Conservation (phyloP, 768 basidiomycete genomes). For the Sarcomyxa edulis region DNA sequence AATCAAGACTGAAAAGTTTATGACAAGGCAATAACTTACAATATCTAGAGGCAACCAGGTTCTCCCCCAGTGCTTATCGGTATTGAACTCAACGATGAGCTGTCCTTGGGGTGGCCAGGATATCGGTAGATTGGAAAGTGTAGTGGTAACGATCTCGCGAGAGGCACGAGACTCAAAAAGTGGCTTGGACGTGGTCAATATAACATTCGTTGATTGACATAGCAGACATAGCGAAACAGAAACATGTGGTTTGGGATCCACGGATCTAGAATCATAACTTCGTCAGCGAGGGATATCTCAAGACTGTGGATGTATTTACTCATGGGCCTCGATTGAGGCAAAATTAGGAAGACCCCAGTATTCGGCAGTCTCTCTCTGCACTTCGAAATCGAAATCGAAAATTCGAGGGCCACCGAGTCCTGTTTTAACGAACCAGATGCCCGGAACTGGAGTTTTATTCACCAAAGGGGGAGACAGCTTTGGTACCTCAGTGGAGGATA, state of each 20-base stretch:
- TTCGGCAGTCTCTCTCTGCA: slow-evolving; percentile 1
- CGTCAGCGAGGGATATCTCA: neutral
- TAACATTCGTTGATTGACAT: slow-evolving; percentile 1
- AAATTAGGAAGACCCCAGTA: neutral
- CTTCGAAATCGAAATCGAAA: slow-evolving; percentile 2
- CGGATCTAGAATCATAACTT: neutral
- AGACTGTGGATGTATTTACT: neutral
- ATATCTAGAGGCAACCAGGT: slow-evolving; percentile 7
- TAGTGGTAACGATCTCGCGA: neutral
- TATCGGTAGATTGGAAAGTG: slow-evolving; percentile 2
- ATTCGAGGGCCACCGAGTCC: slow-evolving; percentile 6
- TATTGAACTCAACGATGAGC: slow-evolving; percentile 10
- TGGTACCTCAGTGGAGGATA: neutral
- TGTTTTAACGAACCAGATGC: slow-evolving; percentile 8
- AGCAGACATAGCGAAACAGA: slow-evolving; percentile 1
- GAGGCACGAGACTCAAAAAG: neutral
- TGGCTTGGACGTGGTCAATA: neutral
- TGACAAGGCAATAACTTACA: slow-evolving; percentile 1
- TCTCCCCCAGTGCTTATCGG: neutral
- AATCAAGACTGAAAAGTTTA: neutral
- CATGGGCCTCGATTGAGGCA: neutral
- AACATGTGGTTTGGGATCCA: neutral
- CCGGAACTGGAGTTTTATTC: slow-evolving; percentile 3
- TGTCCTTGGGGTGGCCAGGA: slow-evolving; percentile 8
- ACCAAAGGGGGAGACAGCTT: neutral